A percentile compares a stretch with the other conserved stretches of the same genome.
Conservation (phyloP, 1,284 basidiomycete species). For the Ceratobasidium sp. region DNA sequence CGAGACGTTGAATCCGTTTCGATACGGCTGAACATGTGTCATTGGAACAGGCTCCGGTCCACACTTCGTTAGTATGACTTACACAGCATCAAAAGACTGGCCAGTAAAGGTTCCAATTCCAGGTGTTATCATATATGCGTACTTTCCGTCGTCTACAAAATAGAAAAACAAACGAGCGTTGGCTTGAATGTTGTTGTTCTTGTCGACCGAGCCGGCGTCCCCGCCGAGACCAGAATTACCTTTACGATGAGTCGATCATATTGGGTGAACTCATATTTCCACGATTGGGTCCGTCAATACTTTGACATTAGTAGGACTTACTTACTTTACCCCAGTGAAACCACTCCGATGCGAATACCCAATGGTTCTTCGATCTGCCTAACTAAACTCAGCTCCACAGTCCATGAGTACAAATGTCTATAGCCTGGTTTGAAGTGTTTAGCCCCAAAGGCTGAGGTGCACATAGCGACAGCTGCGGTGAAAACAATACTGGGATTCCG, state of each 20-base stretch:
- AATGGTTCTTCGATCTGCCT: neutral
- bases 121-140: neutral
- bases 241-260: constrained; percentile 4
- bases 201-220: constrained; percentile 16
- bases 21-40: neutral
- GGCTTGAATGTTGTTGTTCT: neutral
- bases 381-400: neutral
- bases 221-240: constrained; percentile 13
- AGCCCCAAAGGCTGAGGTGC: neutral
- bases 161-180: constrained; percentile 6
- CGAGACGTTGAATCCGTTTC: constrained; percentile 9
- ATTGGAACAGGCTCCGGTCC: neutral
- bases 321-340: neutral
- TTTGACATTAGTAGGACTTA: neutral
- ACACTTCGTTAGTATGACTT: neutral
- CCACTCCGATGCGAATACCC: neutral
- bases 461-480: neutral
- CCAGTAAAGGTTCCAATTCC: neutral
- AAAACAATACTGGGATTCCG: neutral
- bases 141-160: constrained; percentile 16
- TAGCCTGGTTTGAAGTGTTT: neutral
- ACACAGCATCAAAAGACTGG: neutral
- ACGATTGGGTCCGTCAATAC: neutral
- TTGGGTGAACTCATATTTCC: constrained; percentile 11
- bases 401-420: neutral